These are phyloP conservation scores for Fraxinus sp. DNA, from an alignment of 305 asterid species.

Conservation along the genomic window DNA sequence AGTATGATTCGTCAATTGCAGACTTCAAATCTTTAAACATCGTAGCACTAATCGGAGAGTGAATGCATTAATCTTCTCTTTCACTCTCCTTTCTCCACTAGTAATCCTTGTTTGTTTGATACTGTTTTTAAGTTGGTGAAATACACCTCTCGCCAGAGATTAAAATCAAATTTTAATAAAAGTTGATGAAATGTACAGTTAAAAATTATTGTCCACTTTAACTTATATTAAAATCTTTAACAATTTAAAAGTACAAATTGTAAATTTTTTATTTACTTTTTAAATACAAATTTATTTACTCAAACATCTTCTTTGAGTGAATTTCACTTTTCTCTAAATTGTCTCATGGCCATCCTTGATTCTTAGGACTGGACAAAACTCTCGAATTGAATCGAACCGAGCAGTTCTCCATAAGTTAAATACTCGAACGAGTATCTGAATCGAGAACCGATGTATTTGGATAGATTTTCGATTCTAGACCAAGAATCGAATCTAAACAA, in stretches of 20 bases:
- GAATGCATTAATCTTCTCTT: neutral
- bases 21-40: neutral
- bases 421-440: too few relatives aligned
- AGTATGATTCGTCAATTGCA: neutral
- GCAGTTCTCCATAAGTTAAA: too few relatives aligned
- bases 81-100: neutral
- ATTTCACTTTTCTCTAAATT: neutral
- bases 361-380: too few relatives aligned
- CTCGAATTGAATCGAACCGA: too few relatives aligned
- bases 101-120: neutral
- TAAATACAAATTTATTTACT: too few relatives aligned
- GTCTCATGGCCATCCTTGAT: neutral
- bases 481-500: too few relatives aligned
- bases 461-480: too few relatives aligned
- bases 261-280: too few relatives aligned
- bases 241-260: neutral
- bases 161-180: neutral
- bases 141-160: neutral
- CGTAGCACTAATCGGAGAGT: neutral
- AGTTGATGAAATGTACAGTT: neutral
- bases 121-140: neutral
- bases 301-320: neutral
- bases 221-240: too few relatives aligned
- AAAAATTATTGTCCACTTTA: neutral
- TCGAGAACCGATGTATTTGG: too few relatives aligned